Base-by-base conservation (phyloP, 2,329 filamentous ascomycete genomes). In the Aspergillus arachidicola region DNA sequence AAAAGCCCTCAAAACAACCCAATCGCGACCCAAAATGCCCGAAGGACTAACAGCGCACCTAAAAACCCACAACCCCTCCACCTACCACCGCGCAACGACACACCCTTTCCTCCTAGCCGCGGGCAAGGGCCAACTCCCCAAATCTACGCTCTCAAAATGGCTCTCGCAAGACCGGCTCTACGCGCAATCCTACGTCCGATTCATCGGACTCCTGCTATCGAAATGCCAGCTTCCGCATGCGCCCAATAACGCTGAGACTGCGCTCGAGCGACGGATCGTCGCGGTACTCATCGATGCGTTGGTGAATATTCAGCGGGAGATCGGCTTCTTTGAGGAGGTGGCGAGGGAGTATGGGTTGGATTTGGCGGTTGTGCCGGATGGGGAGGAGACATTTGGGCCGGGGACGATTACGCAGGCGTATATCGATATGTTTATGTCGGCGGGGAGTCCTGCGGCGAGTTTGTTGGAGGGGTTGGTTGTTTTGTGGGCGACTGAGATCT, bases 401-500 rank as follows among this genome's bases (percentile, higher is more conserved):
- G 81, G 77, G 4, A 79, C 79, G 3, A 82, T 85, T 45, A 87
- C 85, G 0, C 79, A 81, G 57, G 83, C 82, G 7, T 83, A 87
- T 67, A 78, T 86, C n/a, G 85, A 87, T 71, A 76, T 87, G 23
- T 84, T 91, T 5, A 84, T 87, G 61, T 83, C 81, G n/a, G 83
- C 83, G 4, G 81, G 85, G 14, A 82, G 82, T 57, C 78, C 83
- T 0, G 81, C 80, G 9, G 79, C 80, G 2, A 82, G 78, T 1
- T 73, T 91, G 71, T 78, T 93, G 2, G 89, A 93, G 73, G 89
- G 88, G 6, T 81, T 92, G 65, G 84, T 92, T 2, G 83, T 91
- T n/a, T 84, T 93, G 28, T 94, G 90, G 88, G 88, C 87, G n/a
- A 92, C 89, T 1, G 91, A 94, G 77, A 86, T 82, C 54, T 85